Evolutionary conservation across 257 asterid species (phyloP), one percentile per base, ranked within the genome.

Genomic region (Solanum boliviense): DNA sequence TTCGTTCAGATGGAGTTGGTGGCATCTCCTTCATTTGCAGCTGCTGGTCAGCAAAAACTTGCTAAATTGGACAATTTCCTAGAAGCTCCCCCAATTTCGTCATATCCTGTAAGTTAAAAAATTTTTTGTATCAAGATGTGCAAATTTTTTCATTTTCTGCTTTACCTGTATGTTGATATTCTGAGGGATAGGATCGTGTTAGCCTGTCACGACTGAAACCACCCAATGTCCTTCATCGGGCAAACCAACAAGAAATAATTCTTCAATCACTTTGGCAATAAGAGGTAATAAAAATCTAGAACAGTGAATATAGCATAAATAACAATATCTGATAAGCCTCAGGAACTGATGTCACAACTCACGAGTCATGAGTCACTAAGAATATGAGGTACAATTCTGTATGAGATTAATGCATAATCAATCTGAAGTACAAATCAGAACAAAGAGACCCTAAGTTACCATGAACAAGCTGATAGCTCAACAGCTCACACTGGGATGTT

Each of bases 61-160:
- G 94, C 91, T 39, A 95, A 94, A 87, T 87, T 94, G 89, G 98
- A 95, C 87, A 93, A 91, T 85, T 94, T 94, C 92, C 96, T 96
- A 87, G 97, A 95, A 87, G 97, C 90, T 85, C 93, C 96, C 86
- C 98, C 98, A 60, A 56, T 96, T 89, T 93, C 98, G 70, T 92
- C 98, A 68, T 95, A 94, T 91, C 94, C 98, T 31, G 99, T 96
- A 91, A 95, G 98, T 91, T 91, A 4, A 32, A 32, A 0, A 4
- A 46, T 72, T 88, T 84, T 2, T 68, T 32, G 83, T 85, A 35
- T 62, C 88, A 52, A 20, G 52, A 73, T 68, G 16, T 68, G 79
- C 62, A 32, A 74, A 36, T 67, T 6, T 21, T 25, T 34, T 36
- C 48, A 73, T 15, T 13, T 35, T 79, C 38, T 79, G 67, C 27